Base-by-base conservation (phyloP, 495 filamentous ascomycete species). In the Penicillium coprophilum region DNA sequence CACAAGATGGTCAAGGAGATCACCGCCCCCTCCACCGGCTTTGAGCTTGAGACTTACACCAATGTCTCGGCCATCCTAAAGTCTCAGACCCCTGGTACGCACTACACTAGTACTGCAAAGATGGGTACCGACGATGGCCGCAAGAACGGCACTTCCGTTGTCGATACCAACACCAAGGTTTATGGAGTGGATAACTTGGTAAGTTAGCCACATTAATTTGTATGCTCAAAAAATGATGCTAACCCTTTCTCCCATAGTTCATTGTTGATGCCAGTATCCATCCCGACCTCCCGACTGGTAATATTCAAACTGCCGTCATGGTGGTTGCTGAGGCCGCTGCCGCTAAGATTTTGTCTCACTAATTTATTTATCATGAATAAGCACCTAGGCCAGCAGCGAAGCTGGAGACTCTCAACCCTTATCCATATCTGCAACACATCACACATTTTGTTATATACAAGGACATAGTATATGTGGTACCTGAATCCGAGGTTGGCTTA, bases 151-250 rank as follows among this genome's bases (percentile, higher is more conserved):
- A 81, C 82, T n/a, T 74, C 81, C 11, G 87, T 90, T 27, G 87
- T 90, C n/a, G 87, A 90, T 58, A 70, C 76, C 38, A 80, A 88
- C 76, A 80, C 85, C 50, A 81, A 83, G 68, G 86, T 89, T 47
- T 90, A 86, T 50, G 87, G 87, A 51, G 88, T 81, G 9, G 81
- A 87, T 61, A 89, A 89, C 72, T 71, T 90, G 53, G 75, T 78
- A 61, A 50, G 61, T 58, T 23, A 20, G 28, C 8, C 28, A 17
- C n/a, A 55, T 19, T 27, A 17, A 4, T 48, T 17, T 15, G 11
- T 20, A 36, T 12, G 27, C 30, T 12, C 34, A 8, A 8, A 17
- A 31, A 12, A 23, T 13, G 23, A 13, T 31, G 21, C 54, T 63
- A 56, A 62, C 17, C 3, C 34, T 32, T 31, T 20, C 39, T 38